These are phyloP conservation scores for Solanum neorickii DNA, from an alignment of 257 asterid species.

Conservation along the genomic window DNA sequence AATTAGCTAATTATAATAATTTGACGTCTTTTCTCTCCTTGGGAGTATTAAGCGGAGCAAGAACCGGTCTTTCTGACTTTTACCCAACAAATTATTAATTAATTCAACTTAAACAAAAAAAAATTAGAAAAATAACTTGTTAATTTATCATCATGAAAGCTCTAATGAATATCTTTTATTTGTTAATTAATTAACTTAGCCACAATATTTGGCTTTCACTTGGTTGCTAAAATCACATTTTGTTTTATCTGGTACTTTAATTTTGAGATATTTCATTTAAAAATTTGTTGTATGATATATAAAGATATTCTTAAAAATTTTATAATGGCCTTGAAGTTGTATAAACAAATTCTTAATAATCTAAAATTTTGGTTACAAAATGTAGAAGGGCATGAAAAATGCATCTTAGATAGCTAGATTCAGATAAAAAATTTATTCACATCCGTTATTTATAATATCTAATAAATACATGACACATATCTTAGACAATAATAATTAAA, in stretches of 20 bases:
- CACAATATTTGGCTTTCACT: not conserved
- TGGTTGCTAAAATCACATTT: not conserved
- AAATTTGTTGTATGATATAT: not conserved
- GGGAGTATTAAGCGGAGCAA: not conserved
- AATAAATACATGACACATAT: not conserved
- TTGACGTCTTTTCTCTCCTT: not conserved
- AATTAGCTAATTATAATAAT: not conserved
- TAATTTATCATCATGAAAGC: not conserved
- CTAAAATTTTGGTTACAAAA: not conserved
- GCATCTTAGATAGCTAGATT: not conserved
- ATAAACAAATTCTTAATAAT: no score
- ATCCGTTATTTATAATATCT: not conserved
- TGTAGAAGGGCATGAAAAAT: not conserved
- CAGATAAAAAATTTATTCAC: not conserved
- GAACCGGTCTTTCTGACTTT: not conserved
- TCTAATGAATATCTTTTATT: not conserved
- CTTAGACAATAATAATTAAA: no score
- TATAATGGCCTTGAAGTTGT: not conserved
- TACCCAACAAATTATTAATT: not conserved
- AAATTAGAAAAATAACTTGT: not conserved
- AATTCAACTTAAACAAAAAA: not conserved
- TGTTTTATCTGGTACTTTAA: not conserved
- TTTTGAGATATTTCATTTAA: not conserved
- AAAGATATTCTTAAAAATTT: not conserved
- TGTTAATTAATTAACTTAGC: not conserved